phyloP scores from a whole-genome alignment of 2,329 filamentous ascomycete species.

The Pseudogymnoascus sp. region DNA sequence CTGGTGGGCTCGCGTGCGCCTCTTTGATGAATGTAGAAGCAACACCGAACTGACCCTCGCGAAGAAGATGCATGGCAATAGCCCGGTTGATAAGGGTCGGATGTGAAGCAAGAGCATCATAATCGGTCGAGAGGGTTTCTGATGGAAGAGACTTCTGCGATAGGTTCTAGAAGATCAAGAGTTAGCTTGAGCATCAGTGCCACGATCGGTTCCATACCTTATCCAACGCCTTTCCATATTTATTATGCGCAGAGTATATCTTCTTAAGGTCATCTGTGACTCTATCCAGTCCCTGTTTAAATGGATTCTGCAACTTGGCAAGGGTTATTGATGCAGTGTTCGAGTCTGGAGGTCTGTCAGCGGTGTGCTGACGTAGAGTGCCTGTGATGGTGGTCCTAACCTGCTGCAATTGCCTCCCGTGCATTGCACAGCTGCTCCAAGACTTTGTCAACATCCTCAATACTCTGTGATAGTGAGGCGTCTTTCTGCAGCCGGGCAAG shows the following conservation, averaged over 20 bases:
- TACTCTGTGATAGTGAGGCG: slow-evolving; percentile 27
- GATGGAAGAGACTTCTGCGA: slow-evolving; percentile 6
- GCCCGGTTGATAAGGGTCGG: slow-evolving; percentile 79
- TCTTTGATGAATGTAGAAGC: slow-evolving; percentile 80
- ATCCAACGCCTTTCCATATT: slow-evolving; percentile 79
- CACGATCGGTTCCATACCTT: slow-evolving; percentile 45
- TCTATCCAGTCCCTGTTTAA: slow-evolving; percentile 72
- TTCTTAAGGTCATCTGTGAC: slow-evolving; percentile 77
- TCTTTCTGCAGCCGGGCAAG: slow-evolving; percentile 26
- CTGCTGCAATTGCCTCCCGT: slow-evolving; percentile 63
- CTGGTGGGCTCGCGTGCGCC: slow-evolving; percentile 41
- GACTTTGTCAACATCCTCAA: slow-evolving; percentile 74
- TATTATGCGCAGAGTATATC: slow-evolving; percentile 72
- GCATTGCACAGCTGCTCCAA: slow-evolving; percentile 71
- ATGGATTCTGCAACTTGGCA: slow-evolving; percentile 76
- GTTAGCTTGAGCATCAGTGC: background rate
- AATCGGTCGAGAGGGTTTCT: slow-evolving; percentile 66
- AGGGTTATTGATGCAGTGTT: slow-evolving; percentile 66
- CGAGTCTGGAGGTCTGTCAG: slow-evolving; percentile 44
- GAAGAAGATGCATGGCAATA: slow-evolving; percentile 91
- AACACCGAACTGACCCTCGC: slow-evolving; percentile 87
- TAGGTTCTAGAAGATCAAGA: background rate
- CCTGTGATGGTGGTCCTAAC: slow-evolving; percentile 37
- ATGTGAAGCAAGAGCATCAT: slow-evolving; percentile 72
- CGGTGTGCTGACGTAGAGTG: background rate